These are phyloP conservation scores for Ailanthus altissimus DNA, from an alignment of 345 rosid genomes.

Conservation along the genomic window DNA sequence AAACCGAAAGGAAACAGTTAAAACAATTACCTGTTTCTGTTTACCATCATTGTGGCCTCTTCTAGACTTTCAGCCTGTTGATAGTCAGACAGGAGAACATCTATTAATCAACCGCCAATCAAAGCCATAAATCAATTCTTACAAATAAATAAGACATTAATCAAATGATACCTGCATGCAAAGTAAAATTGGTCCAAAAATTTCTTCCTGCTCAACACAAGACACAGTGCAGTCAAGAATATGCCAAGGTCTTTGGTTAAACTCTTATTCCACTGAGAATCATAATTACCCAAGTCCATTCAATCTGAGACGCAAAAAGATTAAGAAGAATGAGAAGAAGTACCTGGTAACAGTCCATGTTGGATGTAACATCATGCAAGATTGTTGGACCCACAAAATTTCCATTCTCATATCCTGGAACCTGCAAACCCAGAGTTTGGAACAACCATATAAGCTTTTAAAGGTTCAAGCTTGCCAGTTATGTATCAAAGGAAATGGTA, in stretches of 20 bases:
- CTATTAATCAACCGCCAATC: constrained; percentile 17
- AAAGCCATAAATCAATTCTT: neutral
- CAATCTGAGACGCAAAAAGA: constrained; percentile 14
- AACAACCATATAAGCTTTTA: neutral
- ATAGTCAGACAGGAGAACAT: constrained; percentile 14
- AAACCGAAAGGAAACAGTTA: constrained; percentile 14
- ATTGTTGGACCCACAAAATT: constrained; percentile 49
- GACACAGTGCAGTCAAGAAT: constrained; percentile 33
- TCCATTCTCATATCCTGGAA: constrained; percentile 48
- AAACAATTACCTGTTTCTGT: constrained; percentile 36
- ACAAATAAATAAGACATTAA: constrained; percentile 9
- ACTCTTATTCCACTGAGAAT: constrained; percentile 32
- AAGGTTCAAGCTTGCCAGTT: neutral
- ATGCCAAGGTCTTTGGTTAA: constrained; percentile 32
- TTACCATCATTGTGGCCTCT: constrained; percentile 43
- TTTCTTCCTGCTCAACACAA: constrained; percentile 52
- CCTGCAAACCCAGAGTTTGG: constrained; percentile 26
- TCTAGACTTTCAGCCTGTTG: constrained; percentile 44
- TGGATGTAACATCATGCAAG: constrained; percentile 35
- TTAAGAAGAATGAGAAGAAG: constrained; percentile 3
- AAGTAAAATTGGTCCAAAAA: constrained; percentile 47
- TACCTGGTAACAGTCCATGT: constrained; percentile 51
- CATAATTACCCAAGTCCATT: constrained; percentile 24
- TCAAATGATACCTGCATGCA: constrained; percentile 44
- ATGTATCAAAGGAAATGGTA: neutral